Evolutionary conservation across 768 basidiomycete species (phyloP).

Genomic region (Chalciporus piperatus): DNA sequence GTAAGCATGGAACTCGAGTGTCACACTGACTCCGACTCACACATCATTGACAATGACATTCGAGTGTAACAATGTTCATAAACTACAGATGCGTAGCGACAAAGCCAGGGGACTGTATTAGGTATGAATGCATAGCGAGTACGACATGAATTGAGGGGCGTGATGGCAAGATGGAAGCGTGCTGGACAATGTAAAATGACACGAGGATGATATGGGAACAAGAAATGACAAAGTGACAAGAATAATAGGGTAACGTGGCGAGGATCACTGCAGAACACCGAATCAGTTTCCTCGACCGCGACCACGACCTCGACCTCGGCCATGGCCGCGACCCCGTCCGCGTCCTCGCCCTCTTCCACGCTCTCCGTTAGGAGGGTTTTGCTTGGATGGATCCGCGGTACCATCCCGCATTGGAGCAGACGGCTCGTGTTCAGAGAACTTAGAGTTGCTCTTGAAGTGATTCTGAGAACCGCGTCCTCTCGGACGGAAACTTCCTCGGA

Average conservation of each 20-base stretch:
- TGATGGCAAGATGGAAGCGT: slow-evolving; percentile 17
- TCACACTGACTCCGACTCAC: too few species aligned
- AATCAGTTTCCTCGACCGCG: slow-evolving; percentile 33
- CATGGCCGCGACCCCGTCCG: slow-evolving; percentile 40
- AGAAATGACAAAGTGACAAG: slow-evolving; percentile 9
- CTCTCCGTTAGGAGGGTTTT: slow-evolving; percentile 21
- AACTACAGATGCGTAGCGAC: slow-evolving; percentile 12
- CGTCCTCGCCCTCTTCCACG: slow-evolving; percentile 39
- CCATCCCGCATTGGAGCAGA: slow-evolving; percentile 12
- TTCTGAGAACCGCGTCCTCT: slow-evolving; percentile 9
- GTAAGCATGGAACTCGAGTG: slow-evolving; percentile 1
- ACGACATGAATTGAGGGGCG: slow-evolving; percentile 8
- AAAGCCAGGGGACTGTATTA: slow-evolving; percentile 16
- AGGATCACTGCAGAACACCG: slow-evolving; percentile 3
- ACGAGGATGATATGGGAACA: slow-evolving; percentile 19
- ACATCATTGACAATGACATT: slow-evolving; percentile 15
- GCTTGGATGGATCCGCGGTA: slow-evolving; percentile 6
- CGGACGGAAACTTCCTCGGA: slow-evolving; percentile 3
- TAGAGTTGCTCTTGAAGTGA: slow-evolving; percentile 5
- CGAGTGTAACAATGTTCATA: slow-evolving; percentile 11
- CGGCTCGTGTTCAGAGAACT: background rate
- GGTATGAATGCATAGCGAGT: slow-evolving; percentile 18
- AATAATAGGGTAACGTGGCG: slow-evolving; percentile 20
- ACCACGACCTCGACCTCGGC: slow-evolving; percentile 37
- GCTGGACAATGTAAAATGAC: slow-evolving; percentile 13